A percentile compares a stretch with the other conserved stretches of the same genome.
phyloP scores from a whole-genome alignment of 148 eudicot genomes.

The Cornus controversa region DNA sequence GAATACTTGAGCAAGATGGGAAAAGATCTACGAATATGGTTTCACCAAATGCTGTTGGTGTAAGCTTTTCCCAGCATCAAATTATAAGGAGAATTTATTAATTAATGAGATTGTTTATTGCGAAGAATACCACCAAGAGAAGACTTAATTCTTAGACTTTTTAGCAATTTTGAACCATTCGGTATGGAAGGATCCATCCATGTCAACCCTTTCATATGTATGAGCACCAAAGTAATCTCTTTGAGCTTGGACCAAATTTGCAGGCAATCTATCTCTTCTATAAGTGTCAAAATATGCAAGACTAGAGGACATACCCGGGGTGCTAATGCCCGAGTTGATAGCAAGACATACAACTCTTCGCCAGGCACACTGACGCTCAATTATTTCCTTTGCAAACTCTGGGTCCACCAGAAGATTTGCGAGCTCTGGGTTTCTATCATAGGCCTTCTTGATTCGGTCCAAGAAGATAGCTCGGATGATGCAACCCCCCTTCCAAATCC shows the following conservation, averaged over 20 bases:
- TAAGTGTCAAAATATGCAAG: slow-evolving; percentile 12
- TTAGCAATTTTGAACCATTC: slow-evolving; percentile 13
- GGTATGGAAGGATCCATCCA: slow-evolving; percentile 6
- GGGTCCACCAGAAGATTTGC: slow-evolving; percentile 9
- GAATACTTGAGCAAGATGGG: neutral
- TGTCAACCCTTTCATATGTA: slow-evolving; percentile 12
- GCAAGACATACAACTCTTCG: slow-evolving; percentile 3
- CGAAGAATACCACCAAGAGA: neutral
- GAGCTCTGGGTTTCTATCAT: slow-evolving; percentile 7
- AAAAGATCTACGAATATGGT: neutral
- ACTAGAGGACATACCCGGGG: slow-evolving; percentile 14
- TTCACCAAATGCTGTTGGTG: neutral
- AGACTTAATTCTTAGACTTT: neutral
- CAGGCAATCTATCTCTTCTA: neutral
- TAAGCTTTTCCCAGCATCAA: neutral
- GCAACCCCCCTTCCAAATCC: slow-evolving; percentile 18
- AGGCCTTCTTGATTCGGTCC: slow-evolving; percentile 10
- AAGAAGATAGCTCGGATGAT: neutral
- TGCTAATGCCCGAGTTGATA: slow-evolving; percentile 4
- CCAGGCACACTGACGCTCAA: slow-evolving; percentile 6
- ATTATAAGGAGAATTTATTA: neutral
- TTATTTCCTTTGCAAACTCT: slow-evolving; percentile 11
- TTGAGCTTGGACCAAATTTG: slow-evolving; percentile 14
- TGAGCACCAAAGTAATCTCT: slow-evolving; percentile 9
- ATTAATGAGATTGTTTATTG: neutral